Evolutionary conservation across 805 yeast species (phyloP).

Genomic region (Monosporozyma unispora): DNA sequence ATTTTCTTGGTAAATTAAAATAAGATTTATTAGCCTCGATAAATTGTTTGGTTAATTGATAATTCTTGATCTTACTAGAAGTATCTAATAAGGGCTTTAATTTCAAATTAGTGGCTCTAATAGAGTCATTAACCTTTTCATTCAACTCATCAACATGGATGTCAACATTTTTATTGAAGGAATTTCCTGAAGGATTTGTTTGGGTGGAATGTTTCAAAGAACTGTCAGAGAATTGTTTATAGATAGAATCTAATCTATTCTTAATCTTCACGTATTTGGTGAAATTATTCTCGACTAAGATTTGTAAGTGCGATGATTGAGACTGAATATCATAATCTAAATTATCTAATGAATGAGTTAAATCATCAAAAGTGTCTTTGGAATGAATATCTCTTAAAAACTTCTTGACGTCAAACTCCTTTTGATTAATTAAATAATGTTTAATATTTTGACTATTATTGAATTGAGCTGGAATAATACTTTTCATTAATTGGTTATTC

Average conservation of each 20-base stretch:
- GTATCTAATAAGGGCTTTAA: conserved; percentile 53
- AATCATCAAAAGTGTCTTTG: conserved; percentile 43
- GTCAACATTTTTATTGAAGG: conserved; percentile 11
- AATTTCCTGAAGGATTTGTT: conserved; percentile 19
- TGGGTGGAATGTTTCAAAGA: conserved; percentile 12
- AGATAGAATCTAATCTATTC: conserved; percentile 52
- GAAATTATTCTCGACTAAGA: conserved; percentile 50
- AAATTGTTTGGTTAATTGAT: conserved; percentile 41
- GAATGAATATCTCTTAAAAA: conserved; percentile 49
- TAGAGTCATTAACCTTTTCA: conserved; percentile 40
- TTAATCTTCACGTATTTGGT: conserved; percentile 57
- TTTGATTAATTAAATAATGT: conserved; percentile 45
- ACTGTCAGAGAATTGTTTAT: conserved; percentile 38
- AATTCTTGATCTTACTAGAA: conserved; percentile 39
- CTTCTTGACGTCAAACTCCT: conserved; percentile 47
- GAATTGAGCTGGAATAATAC: background rate
- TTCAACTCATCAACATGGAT: conserved; percentile 30
- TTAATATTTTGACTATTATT: conserved; percentile 10
- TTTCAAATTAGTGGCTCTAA: conserved; percentile 42
- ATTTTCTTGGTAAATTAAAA: conserved; percentile 47
- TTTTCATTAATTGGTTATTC: conserved; percentile 19
- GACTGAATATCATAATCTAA: conserved; percentile 42
- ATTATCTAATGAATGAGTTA: conserved; percentile 39
- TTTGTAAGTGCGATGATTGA: conserved; percentile 42
- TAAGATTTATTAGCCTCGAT: conserved; percentile 45